Evolutionary conservation across 371 early-diverging fungal species (phyloP).

Genomic region (Rhizopus sp.): DNA sequence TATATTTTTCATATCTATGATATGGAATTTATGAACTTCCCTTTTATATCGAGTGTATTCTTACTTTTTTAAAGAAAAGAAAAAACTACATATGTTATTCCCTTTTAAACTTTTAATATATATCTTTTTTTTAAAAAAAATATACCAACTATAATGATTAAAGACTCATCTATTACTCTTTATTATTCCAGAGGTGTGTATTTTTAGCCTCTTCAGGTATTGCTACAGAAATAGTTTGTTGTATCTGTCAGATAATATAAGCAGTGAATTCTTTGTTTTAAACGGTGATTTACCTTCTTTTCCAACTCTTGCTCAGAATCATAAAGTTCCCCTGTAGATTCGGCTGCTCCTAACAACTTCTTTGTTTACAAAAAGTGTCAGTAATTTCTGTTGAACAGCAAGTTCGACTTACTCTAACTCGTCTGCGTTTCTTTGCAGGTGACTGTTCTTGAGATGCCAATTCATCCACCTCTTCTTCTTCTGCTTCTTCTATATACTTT

Average conservation of each 20-base stretch:
- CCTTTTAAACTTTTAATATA: not conserved
- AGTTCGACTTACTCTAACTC: not conserved
- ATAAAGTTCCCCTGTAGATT: not conserved
- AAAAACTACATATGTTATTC: not conserved
- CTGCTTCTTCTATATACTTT: not conserved
- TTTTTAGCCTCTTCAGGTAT: not conserved
- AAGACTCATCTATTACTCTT: not conserved
- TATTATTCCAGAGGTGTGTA: conserved; percentile 1
- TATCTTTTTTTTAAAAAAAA: not conserved
- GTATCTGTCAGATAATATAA: not conserved
- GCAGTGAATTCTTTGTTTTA: too few species aligned
- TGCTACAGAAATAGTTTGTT: not conserved
- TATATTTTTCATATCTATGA: conserved; percentile 1
- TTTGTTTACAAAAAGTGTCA: too few species aligned
- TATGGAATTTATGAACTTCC: conserved; percentile 3
- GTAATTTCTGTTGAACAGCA: not conserved
- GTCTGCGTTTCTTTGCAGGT: not conserved
- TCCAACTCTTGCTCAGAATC: not conserved
- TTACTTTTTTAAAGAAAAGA: not conserved
- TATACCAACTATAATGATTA: not conserved
- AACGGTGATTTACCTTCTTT: not conserved
- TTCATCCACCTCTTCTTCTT: not conserved
- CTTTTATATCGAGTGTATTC: not conserved
- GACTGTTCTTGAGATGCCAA: not conserved
- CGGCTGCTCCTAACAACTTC: too few species aligned